Conservation (phyloP, 2,329 filamentous ascomycete species). For the Neofusicoccum kwambonambiense region DNA sequence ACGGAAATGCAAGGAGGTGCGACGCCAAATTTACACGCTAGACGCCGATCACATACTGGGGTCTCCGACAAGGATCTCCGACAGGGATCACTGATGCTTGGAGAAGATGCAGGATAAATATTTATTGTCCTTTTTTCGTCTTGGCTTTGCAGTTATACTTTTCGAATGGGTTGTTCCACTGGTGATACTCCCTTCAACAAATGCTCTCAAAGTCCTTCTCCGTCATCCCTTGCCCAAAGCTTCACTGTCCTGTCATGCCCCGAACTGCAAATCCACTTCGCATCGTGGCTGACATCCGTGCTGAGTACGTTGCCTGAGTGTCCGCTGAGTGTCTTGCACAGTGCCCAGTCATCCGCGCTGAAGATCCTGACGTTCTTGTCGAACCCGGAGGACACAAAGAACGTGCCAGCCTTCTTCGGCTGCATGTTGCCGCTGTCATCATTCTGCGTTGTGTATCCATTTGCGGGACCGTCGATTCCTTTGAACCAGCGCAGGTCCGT, state of each 20-base stretch:
- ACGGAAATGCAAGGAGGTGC: too few relatives aligned
- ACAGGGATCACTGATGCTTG: too few relatives aligned
- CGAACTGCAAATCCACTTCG: conserved; percentile 89
- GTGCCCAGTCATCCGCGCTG: conserved; percentile 92
- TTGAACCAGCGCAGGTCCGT: conserved; percentile 94
- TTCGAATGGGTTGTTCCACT: background rate
- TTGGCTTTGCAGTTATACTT: background rate
- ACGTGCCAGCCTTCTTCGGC: conserved; percentile 86
- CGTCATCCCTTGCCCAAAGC: conserved; percentile 87
- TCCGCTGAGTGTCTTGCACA: conserved; percentile 82
- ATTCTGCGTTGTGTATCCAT: conserved; percentile 58
- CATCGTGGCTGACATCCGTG: conserved; percentile 82
- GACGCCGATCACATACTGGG: too few relatives aligned
- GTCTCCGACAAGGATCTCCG: too few relatives aligned
- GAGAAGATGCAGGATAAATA: too few relatives aligned
- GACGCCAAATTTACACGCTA: too few relatives aligned
- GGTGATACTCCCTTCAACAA: too few relatives aligned
- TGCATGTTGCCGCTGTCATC: conserved; percentile 62
- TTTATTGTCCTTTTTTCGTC: too few relatives aligned
- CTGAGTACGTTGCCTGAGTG: conserved; percentile 92
- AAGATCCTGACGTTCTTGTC: conserved; percentile 95
- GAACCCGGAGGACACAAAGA: conserved; percentile 87
- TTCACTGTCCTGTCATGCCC: conserved; percentile 95
- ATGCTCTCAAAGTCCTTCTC: conserved; percentile 41
- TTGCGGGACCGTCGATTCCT: conserved; percentile 71